Percentiles rank a stretch among this genome's conserved stretches.
Conservation (phyloP, 2,329 filamentous ascomycete genomes). For the Xylariomycetidae sp. region DNA sequence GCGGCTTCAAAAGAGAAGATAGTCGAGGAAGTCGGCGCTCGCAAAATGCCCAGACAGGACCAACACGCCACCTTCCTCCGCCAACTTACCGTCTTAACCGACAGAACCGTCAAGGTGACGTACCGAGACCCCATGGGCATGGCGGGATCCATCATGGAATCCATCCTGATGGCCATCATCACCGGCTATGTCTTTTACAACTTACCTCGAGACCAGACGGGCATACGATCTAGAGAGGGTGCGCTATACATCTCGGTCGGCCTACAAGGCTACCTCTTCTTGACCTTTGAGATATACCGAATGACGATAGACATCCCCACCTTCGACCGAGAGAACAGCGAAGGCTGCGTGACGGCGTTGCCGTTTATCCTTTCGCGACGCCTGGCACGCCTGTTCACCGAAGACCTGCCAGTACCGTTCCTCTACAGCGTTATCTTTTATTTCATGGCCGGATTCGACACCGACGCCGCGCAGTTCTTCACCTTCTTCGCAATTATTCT, state of each 20-base stretch:
- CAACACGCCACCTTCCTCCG: slow-evolving; percentile 52
- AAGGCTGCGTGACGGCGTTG: slow-evolving; percentile 64
- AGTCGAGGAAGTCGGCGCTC: slow-evolving; percentile 4
- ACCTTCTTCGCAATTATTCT: slow-evolving; percentile 64
- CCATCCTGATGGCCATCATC: slow-evolving; percentile 63
- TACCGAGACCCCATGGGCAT: slow-evolving; percentile 74
- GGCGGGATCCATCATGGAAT: slow-evolving; percentile 62
- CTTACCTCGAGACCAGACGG: slow-evolving; percentile 58
- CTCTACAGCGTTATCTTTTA: slow-evolving; percentile 68
- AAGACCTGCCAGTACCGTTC: slow-evolving; percentile 68
- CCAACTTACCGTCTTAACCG: slow-evolving; percentile 60
- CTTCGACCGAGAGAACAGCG: slow-evolving; percentile 69
- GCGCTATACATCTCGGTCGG: slow-evolving; percentile 66
- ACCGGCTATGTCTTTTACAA: slow-evolving; percentile 68
- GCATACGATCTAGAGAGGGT: slow-evolving; percentile 68
- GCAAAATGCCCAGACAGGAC: slow-evolving; percentile 16
- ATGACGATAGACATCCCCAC: slow-evolving; percentile 68
- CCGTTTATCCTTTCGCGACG: slow-evolving; percentile 66
- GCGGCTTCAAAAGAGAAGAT: slow-evolving; percentile 15
- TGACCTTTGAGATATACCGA: slow-evolving; percentile 71
- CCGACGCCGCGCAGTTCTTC: slow-evolving; percentile 59
- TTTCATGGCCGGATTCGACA: slow-evolving; percentile 71
- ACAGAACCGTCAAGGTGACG: slow-evolving; percentile 64
- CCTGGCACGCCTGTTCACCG: slow-evolving; percentile 60
- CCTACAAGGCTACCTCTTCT: slow-evolving; percentile 69